phyloP scores from a whole-genome alignment of 768 basidiomycete species.

The Suillus subluteus region DNA sequence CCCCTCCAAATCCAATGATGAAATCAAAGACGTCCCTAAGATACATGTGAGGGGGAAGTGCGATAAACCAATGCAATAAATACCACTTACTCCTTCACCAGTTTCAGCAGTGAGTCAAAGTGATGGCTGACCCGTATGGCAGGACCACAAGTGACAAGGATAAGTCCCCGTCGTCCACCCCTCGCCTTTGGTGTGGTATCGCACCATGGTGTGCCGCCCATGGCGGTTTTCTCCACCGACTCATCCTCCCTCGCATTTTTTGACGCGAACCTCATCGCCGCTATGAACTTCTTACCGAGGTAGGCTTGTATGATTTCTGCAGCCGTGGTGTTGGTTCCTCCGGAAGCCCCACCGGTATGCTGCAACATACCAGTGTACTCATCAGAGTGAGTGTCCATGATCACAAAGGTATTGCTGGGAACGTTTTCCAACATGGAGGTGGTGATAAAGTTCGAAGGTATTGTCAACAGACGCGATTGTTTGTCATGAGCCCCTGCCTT shows the following conservation, averaged over 20 bases:
- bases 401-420: not conserved
- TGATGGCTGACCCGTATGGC: not conserved
- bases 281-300: not conserved
- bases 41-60: not conserved
- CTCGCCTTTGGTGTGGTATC: not conserved
- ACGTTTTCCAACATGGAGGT: not conserved
- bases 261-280: not conserved
- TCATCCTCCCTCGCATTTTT: not conserved
- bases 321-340: not conserved
- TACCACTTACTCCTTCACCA: not conserved
- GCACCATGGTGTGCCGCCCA: not conserved
- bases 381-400: not conserved
- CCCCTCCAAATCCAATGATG: conserved; percentile 7
- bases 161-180: not conserved
- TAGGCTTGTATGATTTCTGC: not conserved
- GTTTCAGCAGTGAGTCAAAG: not conserved
- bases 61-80: not conserved
- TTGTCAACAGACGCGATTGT: not conserved
- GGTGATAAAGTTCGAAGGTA: too few relatives aligned
- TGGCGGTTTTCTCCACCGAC: not conserved
- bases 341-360: not conserved
- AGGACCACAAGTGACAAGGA: not conserved
- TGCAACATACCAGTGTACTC: not conserved
- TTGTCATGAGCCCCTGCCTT: too few relatives aligned
- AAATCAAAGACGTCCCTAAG: conserved; percentile 5